These are phyloP conservation scores for Penicillium malachiteum DNA, from an alignment of 495 filamentous ascomycete species.

Conservation along the genomic window DNA sequence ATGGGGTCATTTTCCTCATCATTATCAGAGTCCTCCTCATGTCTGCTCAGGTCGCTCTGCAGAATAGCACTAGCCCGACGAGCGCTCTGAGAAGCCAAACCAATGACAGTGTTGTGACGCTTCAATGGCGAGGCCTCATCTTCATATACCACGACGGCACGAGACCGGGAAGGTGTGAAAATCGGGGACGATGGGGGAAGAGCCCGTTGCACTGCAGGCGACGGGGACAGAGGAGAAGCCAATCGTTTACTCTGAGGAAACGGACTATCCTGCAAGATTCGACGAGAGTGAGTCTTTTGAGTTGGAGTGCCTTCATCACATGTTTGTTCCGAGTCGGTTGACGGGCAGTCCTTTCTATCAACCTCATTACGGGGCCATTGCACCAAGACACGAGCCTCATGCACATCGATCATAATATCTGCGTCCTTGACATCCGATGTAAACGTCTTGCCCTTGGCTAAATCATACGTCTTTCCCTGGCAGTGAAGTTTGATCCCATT, in stretches of 20 bases:
- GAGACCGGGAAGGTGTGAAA: constrained; percentile 39
- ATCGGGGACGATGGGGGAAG: constrained; percentile 45
- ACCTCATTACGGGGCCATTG: constrained; percentile 71
- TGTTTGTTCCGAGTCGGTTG: constrained; percentile 64
- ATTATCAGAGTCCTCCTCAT: constrained; percentile 68
- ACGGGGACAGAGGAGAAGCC: constrained; percentile 72
- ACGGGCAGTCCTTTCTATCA: constrained; percentile 54
- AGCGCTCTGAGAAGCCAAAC: constrained; percentile 21
- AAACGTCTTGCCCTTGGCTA: constrained; percentile 86
- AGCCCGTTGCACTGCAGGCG: constrained; percentile 52
- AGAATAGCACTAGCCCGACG: constrained; percentile 33
- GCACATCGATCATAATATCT: constrained; percentile 94
- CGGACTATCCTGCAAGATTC: constrained; percentile 59
- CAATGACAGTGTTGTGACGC: constrained; percentile 29
- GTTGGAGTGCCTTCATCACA: constrained; percentile 61
- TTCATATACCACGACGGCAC: constrained; percentile 62
- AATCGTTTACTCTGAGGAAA: constrained; percentile 60
- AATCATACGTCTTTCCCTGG: constrained; percentile 80
- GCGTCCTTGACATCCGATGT: constrained; percentile 84
- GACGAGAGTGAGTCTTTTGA: constrained; percentile 29
- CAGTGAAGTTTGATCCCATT: constrained; percentile 94
- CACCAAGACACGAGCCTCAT: constrained; percentile 84
- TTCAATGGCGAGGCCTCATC: constrained; percentile 50
- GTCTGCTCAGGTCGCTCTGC: constrained; percentile 53
- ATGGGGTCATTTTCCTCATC: constrained; percentile 94